These are phyloP conservation scores for Bolboschoenus planiculmis DNA, from an alignment of 176 grass and related monocot species.

Conservation along the genomic window DNA sequence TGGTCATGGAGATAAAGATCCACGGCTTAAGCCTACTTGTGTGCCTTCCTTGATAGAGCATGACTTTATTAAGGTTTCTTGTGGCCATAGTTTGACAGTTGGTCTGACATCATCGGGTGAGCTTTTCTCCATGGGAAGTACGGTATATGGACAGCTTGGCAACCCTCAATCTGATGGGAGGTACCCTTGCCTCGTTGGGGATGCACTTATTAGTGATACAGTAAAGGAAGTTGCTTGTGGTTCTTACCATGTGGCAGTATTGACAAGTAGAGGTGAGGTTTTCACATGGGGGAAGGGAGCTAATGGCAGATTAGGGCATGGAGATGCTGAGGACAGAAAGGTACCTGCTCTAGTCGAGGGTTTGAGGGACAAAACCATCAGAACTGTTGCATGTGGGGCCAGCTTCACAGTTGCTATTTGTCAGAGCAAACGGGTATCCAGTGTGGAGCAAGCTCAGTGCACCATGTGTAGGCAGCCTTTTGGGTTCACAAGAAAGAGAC, in stretches of 20 bases:
- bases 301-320: conserved; percentile 92
- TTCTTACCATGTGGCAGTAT: conserved; percentile 94
- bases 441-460: conserved; percentile 74
- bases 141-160: conserved; percentile 95
- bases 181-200: conserved; percentile 70
- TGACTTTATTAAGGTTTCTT: conserved; percentile 77
- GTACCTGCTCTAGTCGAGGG: conserved; percentile 74
- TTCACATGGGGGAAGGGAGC: conserved; percentile 99
- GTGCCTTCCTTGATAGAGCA: conserved; percentile 87
- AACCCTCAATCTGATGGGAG: conserved; percentile 85
- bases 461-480: conserved; percentile 72
- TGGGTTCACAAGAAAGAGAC: conserved; percentile 93
- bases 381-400: conserved; percentile 77
- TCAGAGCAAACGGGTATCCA: conserved; percentile 75
- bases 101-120: conserved; percentile 81
- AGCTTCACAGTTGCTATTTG: conserved; percentile 90
- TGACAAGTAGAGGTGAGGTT: conserved; percentile 74
- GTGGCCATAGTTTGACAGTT: conserved; percentile 85
- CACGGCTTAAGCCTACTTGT: conserved; percentile 88
- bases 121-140: conserved; percentile 84
- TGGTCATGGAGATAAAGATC: conserved; percentile 92
- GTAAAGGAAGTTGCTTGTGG: conserved; percentile 79
- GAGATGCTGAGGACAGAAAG: conserved; percentile 86
- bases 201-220: conserved; percentile 53
- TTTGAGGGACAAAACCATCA: conserved; percentile 74